Base-by-base conservation (phyloP, 129 eudicot species). In the Smallanthus sonchifolius region DNA sequence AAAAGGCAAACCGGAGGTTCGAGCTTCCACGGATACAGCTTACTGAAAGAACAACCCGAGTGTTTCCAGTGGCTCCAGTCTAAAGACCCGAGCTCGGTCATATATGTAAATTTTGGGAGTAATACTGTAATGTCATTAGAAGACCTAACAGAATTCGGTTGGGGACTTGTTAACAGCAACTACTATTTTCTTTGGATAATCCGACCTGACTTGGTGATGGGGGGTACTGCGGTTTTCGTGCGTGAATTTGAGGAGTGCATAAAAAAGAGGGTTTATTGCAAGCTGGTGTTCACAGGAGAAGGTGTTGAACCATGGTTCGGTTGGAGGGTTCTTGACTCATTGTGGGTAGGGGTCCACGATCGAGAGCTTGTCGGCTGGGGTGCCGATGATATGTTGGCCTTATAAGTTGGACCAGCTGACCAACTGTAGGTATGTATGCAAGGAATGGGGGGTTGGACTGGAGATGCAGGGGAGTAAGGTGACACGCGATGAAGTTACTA, bases 281-380 rank as follows among this genome's bases (percentile, higher is more conserved):
- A 72, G 76, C 15, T 72, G 76, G 76, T 72, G 76, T 14, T 55
- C 76, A 54, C 76, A 55, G 4, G 76, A 72, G 38, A 20, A 55
- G 76, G 76, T 72, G 7, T 10, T 72, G 52, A 72, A 55, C 76
- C 66, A 72, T 16, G 39, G 28, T 72, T 72, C 76, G 4, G 76
- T 72, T 54, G 76, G 76, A 38, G 76, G 76, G 52, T 72, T 72
- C 54, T 36, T 72, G 40, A 72, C 76, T 7, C 76, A 72, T n/a
- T 42, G 67, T 20, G 76, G 76, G 34, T 55, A 66, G 76, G 76
- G 67, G 3, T 72, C 66, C 52, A 55, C 76, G 54, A 72, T 72
- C 7, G 76, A 72, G 39, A 24, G 66, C 28, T 54, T 72, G 66
- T 38, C 66, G 2, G 76, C 76, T 20, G 67, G 76, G 7, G 66